These are phyloP conservation scores for Xylaria sp. DNA, from an alignment of 2,329 filamentous ascomycete species.

Conservation along the genomic window DNA sequence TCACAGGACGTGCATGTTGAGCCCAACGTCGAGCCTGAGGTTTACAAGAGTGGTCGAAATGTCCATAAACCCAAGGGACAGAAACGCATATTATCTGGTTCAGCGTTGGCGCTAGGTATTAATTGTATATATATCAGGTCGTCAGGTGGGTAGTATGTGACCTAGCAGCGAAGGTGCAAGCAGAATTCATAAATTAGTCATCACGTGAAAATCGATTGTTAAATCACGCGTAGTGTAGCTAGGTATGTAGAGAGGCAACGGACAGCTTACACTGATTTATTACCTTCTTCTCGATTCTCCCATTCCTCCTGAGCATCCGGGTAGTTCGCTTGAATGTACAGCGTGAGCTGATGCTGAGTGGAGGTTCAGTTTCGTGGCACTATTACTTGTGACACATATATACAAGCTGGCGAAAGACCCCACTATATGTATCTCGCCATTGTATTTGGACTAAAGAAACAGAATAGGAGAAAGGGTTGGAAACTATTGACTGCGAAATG, in stretches of 20 bases:
- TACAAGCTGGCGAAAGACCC: background rate
- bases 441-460: background rate
- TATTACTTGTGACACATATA: background rate
- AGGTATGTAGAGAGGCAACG: background rate
- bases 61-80: background rate
- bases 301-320: background rate
- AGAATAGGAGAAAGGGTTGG: too few relatives aligned
- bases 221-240: background rate
- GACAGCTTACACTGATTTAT: background rate
- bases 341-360: background rate
- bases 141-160: background rate
- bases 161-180: background rate
- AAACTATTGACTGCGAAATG: background rate
- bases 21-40: constrained; percentile 1
- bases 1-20: background rate
- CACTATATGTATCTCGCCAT: background rate
- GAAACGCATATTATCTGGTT: background rate
- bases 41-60: constrained; percentile 1
- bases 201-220: background rate
- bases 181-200: constrained; percentile 7
- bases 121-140: background rate
- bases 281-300: background rate
- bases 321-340: background rate
- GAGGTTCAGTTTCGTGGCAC: background rate
- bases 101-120: background rate